phyloP scores from a whole-genome alignment of 208 protist species.

The Acanthamoeba culbertsoni region DNA sequence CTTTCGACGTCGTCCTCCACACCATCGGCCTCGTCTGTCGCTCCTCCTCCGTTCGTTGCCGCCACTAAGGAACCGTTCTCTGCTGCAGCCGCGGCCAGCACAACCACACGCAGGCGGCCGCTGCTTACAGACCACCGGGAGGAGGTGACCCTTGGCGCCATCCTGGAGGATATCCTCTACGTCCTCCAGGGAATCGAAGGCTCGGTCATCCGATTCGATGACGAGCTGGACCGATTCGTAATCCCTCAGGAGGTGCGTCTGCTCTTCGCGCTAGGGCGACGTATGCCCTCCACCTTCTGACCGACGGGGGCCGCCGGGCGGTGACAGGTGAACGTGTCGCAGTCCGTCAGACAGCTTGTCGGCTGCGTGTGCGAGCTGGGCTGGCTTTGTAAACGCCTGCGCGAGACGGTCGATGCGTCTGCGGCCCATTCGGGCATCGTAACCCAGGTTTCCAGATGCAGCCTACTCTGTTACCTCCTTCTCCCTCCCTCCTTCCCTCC shows the following conservation, averaged over 20 bases:
- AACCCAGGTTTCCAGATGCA: too few species aligned
- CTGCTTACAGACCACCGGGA: neutral
- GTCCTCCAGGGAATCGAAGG: slow-evolving; percentile 76
- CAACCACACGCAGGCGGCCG: neutral
- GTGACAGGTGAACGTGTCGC: slow-evolving; percentile 47
- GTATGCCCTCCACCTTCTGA: too few species aligned
- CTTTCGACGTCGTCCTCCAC: neutral
- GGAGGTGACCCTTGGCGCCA: neutral
- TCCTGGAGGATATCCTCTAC: neutral
- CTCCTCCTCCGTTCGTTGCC: neutral
- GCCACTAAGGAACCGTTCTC: neutral
- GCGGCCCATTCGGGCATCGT: neutral
- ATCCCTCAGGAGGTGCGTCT: neutral
- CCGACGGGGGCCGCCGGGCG: too few species aligned
- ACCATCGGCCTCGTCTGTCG: too few species aligned
- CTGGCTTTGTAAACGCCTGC: slow-evolving; percentile 72
- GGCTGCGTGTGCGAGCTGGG: slow-evolving; percentile 68
- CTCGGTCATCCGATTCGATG: slow-evolving; percentile 66
- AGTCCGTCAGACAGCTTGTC: slow-evolving; percentile 60
- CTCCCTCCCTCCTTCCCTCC: too few species aligned
- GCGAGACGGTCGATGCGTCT: slow-evolving; percentile 38
- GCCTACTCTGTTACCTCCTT: too few species aligned
- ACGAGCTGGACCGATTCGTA: slow-evolving; percentile 42
- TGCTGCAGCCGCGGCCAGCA: neutral
- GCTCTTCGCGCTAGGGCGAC: neutral